Base-by-base conservation (phyloP, 768 basidiomycete species). In the Russula lepida region DNA sequence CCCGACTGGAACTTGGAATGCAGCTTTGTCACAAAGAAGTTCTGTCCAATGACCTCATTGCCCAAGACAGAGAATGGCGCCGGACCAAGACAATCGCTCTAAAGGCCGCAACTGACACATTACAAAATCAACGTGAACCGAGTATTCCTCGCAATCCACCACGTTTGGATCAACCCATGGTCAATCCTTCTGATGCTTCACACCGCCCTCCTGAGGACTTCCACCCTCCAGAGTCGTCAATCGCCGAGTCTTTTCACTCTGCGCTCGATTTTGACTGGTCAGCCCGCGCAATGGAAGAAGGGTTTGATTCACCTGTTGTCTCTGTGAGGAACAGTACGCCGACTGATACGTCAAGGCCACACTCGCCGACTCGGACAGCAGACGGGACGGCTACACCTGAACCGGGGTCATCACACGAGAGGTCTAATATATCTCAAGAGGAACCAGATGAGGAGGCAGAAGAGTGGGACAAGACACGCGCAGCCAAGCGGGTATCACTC, bases 381-480 rank as follows among this genome's bases (percentile, higher is more conserved):
- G 56, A 62, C 21, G 41, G 52, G n/a, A 49, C 17, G 4, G 33
- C 44, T 23, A 56, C 56, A 44, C 55, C 46, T n/a, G 63, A 57
- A 53, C 49, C 64, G 2, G 55, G 33, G 6, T 21, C 37, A 52
- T 60, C 70, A 13, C 81, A 79, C 59, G 81, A 83, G 66, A 77
- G 73, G 54, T 77, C 76, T 66, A 76, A 74, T 64, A 77, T 76
- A 25, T 76, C 75, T 32, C 71, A 71, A 19, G 83, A 85, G 68
- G 74, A 69, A 23, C 70, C 71, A 28, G 79, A 80, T 48, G 89
- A 92, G 70, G 79, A 86, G 71, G 90, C 92, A n/a, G 91, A 92
- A 70, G 86, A 87, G 54, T 94, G 92, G 92, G 78, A 89, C 72
- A 84, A 84, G 71, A 94, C 92, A 1, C 84, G 86, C 51, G 87